These are phyloP conservation scores for Tinospora cordifolia DNA, from an alignment of 164 flowering plant genomes.

Conservation along the genomic window DNA sequence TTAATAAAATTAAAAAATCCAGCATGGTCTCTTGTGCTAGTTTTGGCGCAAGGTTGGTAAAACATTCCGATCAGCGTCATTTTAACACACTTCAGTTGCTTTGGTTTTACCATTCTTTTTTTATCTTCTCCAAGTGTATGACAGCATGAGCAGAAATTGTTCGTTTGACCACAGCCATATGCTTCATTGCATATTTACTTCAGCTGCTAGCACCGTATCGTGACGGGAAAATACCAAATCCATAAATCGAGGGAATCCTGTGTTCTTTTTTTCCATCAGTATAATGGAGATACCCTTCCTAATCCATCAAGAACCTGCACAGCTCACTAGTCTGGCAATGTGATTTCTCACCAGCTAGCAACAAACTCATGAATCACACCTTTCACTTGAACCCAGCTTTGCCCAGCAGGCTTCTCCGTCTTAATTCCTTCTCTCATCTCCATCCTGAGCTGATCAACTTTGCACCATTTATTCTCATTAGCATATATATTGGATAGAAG, in stretches of 20 bases:
- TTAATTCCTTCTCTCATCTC: constrained; percentile 1
- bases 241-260: neutral
- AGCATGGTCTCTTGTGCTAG: too few relatives aligned
- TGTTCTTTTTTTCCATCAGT: neutral
- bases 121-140: too few relatives aligned
- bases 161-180: too few relatives aligned
- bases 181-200: too few relatives aligned
- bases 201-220: too few relatives aligned
- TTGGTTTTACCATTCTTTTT: too few relatives aligned
- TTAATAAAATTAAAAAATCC: too few relatives aligned
- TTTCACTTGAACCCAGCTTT: constrained; percentile 11
- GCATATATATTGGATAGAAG: constrained; percentile 13
- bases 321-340: neutral
- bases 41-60: too few relatives aligned
- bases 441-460: constrained; percentile 5
- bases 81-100: too few relatives aligned
- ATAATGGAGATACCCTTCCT: neutral
- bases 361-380: constrained; percentile 5
- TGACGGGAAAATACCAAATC: too few relatives aligned
- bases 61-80: too few relatives aligned
- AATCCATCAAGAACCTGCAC: constrained; percentile 8
- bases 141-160: too few relatives aligned
- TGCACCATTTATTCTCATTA: constrained; percentile 3
- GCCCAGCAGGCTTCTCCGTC: constrained; percentile 10
- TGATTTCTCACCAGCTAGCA: neutral